Base-by-base conservation (phyloP, 1,284 basidiomycete species). In the Farysia itapuensis region DNA sequence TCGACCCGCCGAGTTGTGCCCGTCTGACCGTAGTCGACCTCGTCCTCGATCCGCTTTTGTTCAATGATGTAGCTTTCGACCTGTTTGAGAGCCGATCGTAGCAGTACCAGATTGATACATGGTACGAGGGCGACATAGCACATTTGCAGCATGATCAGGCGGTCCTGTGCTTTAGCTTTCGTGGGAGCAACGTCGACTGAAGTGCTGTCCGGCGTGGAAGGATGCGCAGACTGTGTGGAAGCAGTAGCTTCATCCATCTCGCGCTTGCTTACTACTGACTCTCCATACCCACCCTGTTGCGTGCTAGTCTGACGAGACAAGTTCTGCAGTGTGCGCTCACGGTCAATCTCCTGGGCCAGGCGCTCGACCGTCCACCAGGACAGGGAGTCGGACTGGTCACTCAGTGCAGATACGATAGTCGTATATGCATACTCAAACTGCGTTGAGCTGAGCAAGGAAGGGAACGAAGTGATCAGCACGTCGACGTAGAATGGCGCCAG, bases 401-500 rank as follows among this genome's bases (percentile, higher is more conserved):
- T 65, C 5, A 72, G 40, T 4, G 70, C 64, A 14, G 48, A 44
- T 5, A 73, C 65, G 24, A 74, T 61, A 8, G 68, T 70, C 25
- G 49, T 53, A 39, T 67, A 47, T 6, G 73, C 72, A 24, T 64
- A 60, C 31, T 61, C 52, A 19, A 74, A 50, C 51, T 75, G 73
- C 26, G 39, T 28, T 5, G 36, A 42, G 8, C 22, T 65, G 14
- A 75, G 50, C 9, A 44, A 43, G 18, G 22, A n/a, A 11, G 59
- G 52, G 19, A 46, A 67, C 47, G 48, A 43, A 9, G 39, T 13
- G n/a, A 72, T 49, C 45, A 75, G 35, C 26, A 72, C 31, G 9
- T 66, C 40, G 12, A 70, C 47, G 42, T 75, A 75, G 35, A 65
- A 75, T 3, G 73, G 73, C 26, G 69, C 57, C 13, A 75, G 46